Base-by-base conservation (phyloP, 2,329 filamentous ascomycete species). In the Fusarium marasasianum region DNA sequence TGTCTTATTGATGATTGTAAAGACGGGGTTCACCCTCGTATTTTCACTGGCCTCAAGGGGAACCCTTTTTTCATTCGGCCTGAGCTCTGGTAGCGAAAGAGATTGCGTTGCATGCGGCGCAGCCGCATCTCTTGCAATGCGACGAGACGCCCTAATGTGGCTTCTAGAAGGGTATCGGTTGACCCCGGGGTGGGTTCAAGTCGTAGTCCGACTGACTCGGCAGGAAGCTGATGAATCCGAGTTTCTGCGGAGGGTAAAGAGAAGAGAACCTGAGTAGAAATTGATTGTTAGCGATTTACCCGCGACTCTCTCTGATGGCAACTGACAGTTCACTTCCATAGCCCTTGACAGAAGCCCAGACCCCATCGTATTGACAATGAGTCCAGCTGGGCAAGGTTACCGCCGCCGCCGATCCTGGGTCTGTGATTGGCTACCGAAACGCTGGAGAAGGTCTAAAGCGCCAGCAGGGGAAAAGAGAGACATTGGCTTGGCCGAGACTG, bases 351-450 rank as follows among this genome's bases (percentile, higher is more conserved):
- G 41, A 50, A 68, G 68, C 63, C 68, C 43, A 72, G 68, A 63
- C 63, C 56, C 51, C 37, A 31, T 63, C 38, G 48, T 50, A 56
- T 60, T 68, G 44, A 41, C 26, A 29, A 47, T 58, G 38, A 55
- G 50, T 73, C 71, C 76, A 80, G 78, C 79, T 80, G 79, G 73
- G 72, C 79, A 79, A 78, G 78, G 79, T 80, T 78, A 61, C 67
- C 67, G 71, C 65, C 63, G 62, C 60, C 66, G 73, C 69, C 57
- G 71, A 71, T 71, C 65, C 31, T 57, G 44, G 22, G 53, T 22
- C 38, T 76, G n/a, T 79, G 79, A 80, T 82, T 81, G 76, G 80
- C 78, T 82, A 82, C 79, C 81, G 67, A 68, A 41, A 64, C 54
- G 67, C 70, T 77, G 80, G 80, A 48, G 72, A 80, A 63, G 71